These are phyloP conservation scores for Neonectria sp. DNA, from an alignment of 2,329 filamentous ascomycete species.

Conservation along the genomic window DNA sequence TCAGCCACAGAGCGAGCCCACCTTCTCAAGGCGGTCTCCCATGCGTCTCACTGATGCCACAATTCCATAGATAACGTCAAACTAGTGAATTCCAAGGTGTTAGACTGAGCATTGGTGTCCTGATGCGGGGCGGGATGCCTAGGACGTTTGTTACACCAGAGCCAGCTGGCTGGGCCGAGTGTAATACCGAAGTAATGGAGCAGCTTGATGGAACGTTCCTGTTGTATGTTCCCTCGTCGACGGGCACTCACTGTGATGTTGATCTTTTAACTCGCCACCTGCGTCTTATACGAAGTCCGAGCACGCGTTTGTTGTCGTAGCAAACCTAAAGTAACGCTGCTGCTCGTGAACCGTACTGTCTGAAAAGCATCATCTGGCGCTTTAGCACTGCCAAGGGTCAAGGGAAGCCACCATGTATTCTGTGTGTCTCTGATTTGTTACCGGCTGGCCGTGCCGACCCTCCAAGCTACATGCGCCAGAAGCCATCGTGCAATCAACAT, in stretches of 20 bases:
- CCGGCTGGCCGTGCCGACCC: slow-evolving; percentile 28
- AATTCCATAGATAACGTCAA: slow-evolving; percentile 29
- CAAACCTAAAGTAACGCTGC: neutral
- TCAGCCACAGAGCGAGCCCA: slow-evolving; percentile 37
- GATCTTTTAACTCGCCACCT: neutral
- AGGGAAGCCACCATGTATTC: slow-evolving; percentile 6
- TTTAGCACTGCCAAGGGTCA: neutral
- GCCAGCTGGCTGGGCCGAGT: slow-evolving; percentile 39
- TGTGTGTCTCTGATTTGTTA: slow-evolving; percentile 31
- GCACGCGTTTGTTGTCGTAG: neutral
- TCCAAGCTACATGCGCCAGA: slow-evolving; percentile 19
- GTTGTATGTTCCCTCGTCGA: slow-evolving; percentile 4
- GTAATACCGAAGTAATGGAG: slow-evolving; percentile 37
- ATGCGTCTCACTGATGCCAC: slow-evolving; percentile 29
- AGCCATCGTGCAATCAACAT: slow-evolving; percentile 18
- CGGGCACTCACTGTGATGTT: slow-evolving; percentile 10
- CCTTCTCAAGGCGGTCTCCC: slow-evolving; percentile 35
- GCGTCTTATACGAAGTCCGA: neutral
- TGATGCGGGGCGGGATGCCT: slow-evolving; percentile 33
- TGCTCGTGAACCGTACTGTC: neutral
- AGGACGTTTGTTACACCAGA: slow-evolving; percentile 23
- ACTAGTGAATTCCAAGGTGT: slow-evolving; percentile 29
- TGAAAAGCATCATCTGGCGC: neutral
- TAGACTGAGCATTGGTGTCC: slow-evolving; percentile 35
- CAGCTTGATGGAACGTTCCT: slow-evolving; percentile 19